These are phyloP conservation scores for Dendrobium huoshanense DNA, from an alignment of 106 monocot genomes.

Conservation along the genomic window DNA sequence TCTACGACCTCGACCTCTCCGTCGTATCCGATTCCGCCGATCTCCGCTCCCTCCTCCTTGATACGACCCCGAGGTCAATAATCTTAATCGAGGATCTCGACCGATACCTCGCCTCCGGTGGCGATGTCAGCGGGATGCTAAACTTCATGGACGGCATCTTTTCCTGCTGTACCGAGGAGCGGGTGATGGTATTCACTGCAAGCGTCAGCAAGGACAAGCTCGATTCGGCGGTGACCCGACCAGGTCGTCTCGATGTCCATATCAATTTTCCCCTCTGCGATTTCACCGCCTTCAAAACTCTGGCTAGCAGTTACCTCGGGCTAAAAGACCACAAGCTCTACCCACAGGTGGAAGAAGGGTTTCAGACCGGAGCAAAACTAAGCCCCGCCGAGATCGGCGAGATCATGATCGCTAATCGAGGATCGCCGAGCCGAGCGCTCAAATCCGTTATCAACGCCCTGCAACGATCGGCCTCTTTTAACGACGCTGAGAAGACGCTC, in stretches of 20 bases:
- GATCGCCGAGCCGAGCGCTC: slow-evolving; percentile 60
- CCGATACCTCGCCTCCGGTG: slow-evolving; percentile 27
- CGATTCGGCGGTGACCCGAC: slow-evolving; percentile 37
- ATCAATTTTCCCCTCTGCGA: slow-evolving; percentile 61
- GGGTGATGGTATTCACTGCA: slow-evolving; percentile 45
- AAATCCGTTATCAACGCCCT: slow-evolving; percentile 45
- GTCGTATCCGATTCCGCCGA: slow-evolving; percentile 36
- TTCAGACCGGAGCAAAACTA: slow-evolving; percentile 35
- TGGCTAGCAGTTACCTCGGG: slow-evolving; percentile 57
- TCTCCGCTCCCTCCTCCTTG: slow-evolving; percentile 41
- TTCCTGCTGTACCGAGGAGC: slow-evolving; percentile 43
- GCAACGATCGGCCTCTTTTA: background rate
- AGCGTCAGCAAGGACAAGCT: slow-evolving; percentile 28
- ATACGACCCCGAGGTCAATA: slow-evolving; percentile 36
- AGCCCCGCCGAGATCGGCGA: slow-evolving; percentile 80
- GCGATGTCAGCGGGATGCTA: slow-evolving; percentile 32
- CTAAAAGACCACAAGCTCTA: slow-evolving; percentile 17
- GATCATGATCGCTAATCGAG: slow-evolving; percentile 56
- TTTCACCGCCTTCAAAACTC: slow-evolving; percentile 31
- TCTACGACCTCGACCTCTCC: slow-evolving; percentile 44
- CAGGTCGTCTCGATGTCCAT: slow-evolving; percentile 54
- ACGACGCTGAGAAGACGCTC: background rate
- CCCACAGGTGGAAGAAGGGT: slow-evolving; percentile 28
- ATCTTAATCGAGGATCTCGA: slow-evolving; percentile 51
- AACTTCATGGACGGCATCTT: slow-evolving; percentile 49